Base-by-base conservation (phyloP, 2,329 filamentous ascomycete species). In the Botrytis elliptica region DNA sequence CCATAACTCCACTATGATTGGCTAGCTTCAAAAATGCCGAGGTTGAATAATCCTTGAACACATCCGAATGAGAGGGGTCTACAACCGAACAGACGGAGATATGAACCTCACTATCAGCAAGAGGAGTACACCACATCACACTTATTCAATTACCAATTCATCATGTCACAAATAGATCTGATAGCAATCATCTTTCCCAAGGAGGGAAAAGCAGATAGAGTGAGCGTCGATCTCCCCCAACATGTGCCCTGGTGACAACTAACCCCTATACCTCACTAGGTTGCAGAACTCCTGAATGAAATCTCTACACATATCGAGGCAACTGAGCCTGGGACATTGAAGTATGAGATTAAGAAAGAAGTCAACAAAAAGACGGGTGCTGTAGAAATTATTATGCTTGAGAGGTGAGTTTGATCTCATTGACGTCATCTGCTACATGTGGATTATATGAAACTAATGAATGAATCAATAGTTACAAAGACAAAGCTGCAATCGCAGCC, bases 381-480 rank as follows among this genome's bases (percentile, higher is more conserved):
- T 40, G 78, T 79, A 29, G 76, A 80, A 62, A 67, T 81, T 1
- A 75, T 81, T 55, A 74, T 81, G 78, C 8, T 81, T 46, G 80
- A 81, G 73, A 80, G 66, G 80, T 80, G 65, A 25, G 73, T 71
- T 69, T 36, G 25, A 62, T 12, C 42, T 22, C 20, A 9, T 38
- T 40, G 62, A 22, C 8, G 10, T 25, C n/a, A 20, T 18, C 46
- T 29, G 14, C 16, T 36, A 20, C n/a, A 38, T 36, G 8, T 70
- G 22, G 33, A 57, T 55, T 25, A 20, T 33, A 36, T 36, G 44
- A 60, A 36, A n/a, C 52, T 71, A 4, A 73, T 33, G 44, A n/a
- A 6, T 36, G 22, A 25, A 29, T 36, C 29, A 9, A 36, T 66
- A 81, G 79, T 22, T 81, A 80, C 49, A 77, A 79, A 55, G 77